These are phyloP conservation scores for Diplogelasinospora grovesii DNA, from an alignment of 495 filamentous ascomycete species.

Conservation along the genomic window DNA sequence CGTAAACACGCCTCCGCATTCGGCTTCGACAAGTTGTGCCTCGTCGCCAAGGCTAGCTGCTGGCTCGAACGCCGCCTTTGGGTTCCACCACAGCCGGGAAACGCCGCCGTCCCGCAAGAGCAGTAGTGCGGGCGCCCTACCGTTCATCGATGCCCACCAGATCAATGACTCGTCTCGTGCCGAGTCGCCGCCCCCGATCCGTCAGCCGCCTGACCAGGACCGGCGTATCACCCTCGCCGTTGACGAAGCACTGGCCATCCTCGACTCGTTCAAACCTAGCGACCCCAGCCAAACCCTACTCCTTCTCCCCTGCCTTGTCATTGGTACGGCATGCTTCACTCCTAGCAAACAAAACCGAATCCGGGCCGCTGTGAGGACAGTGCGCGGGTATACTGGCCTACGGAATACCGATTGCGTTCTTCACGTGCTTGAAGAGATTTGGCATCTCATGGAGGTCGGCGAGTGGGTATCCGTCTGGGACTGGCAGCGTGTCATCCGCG, in stretches of 20 bases:
- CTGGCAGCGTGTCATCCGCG: conserved; percentile 75
- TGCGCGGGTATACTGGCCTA: conserved; percentile 71
- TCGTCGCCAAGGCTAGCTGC: conserved; percentile 31
- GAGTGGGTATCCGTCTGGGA: conserved; percentile 76
- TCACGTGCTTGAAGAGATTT: conserved; percentile 71
- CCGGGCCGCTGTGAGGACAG: conserved; percentile 56
- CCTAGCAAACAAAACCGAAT: conserved; percentile 62
- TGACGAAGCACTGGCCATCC: conserved; percentile 64
- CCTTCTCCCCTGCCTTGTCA: conserved; percentile 79
- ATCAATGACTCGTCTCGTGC: conserved; percentile 7
- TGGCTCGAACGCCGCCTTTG: background rate
- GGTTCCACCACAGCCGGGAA: conserved; percentile 8
- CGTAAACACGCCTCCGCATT: conserved; percentile 33
- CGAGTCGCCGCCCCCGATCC: conserved; percentile 45
- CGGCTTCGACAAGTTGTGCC: conserved; percentile 35
- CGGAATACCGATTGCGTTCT: conserved; percentile 73
- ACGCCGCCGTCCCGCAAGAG: conserved; percentile 9
- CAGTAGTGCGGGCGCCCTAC: background rate
- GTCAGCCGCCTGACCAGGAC: conserved; percentile 40
- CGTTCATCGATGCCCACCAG: background rate
- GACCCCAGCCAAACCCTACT: conserved; percentile 66
- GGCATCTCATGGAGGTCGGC: conserved; percentile 73
- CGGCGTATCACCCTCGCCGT: conserved; percentile 67
- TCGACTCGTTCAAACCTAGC: conserved; percentile 51
- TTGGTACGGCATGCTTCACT: conserved; percentile 81